Conservation (phyloP, 306 rosid species). For the Mucuna pruriens region DNA sequence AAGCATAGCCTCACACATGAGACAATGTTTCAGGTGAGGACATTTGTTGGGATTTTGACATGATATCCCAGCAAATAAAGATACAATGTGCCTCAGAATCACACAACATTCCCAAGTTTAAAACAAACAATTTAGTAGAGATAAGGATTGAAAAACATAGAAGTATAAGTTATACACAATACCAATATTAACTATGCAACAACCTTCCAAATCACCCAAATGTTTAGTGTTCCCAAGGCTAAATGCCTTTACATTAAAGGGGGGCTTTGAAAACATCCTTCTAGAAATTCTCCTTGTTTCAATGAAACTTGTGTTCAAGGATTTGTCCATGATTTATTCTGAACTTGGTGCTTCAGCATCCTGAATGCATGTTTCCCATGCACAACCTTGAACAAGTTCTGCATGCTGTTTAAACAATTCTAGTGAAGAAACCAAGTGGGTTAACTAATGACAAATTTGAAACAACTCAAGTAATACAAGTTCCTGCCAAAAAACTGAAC, state of each 20-base stretch:
- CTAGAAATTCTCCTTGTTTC: slow-evolving; percentile 1
- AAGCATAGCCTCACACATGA: not conserved
- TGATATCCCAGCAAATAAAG: not conserved
- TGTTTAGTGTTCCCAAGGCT: slow-evolving; percentile 23
- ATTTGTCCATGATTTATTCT: slow-evolving; percentile 38
- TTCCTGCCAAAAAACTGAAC: slow-evolving; percentile 34
- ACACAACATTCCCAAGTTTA: slow-evolving; percentile 24
- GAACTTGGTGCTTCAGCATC: slow-evolving; percentile 35
- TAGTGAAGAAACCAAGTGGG: slow-evolving; percentile 51
- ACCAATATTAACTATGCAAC: slow-evolving; percentile 24
- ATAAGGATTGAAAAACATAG: slow-evolving; percentile 6
- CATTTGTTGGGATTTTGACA: not conserved
- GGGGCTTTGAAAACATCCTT: not conserved
- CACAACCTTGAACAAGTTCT: slow-evolving; percentile 33
- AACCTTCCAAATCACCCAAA: slow-evolving; percentile 37
- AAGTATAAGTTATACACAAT: not conserved
- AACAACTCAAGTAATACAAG: slow-evolving; percentile 40
- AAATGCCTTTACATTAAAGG: slow-evolving; percentile 24
- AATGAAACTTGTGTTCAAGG: slow-evolving; percentile 24
- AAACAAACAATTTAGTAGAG: slow-evolving; percentile 10
- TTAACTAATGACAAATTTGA: slow-evolving; percentile 42
- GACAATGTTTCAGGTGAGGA: not conserved
- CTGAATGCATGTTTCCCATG: slow-evolving; percentile 34
- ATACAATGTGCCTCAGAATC: not conserved
- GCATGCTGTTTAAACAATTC: slow-evolving; percentile 50